Conservation (phyloP, 2,329 filamentous ascomycete species). For the Fusarium chaquense region DNA sequence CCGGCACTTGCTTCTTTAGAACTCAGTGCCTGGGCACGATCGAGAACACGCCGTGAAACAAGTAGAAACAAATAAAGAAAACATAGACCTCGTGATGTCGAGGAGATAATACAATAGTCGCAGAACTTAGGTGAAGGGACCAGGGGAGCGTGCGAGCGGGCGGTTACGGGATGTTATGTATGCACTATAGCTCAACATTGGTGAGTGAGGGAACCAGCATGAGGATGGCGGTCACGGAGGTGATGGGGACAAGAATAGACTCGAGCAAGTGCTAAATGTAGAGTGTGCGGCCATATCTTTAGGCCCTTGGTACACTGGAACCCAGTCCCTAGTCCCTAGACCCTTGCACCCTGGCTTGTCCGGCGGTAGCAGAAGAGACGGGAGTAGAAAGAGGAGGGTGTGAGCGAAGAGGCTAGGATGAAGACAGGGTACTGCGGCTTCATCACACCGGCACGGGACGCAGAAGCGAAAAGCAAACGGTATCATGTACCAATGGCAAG, state of each 20-base stretch:
- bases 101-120: slow-evolving; percentile 52
- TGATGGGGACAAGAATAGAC: slow-evolving; percentile 47
- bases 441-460: slow-evolving; percentile 42
- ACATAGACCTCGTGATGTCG: slow-evolving; percentile 51
- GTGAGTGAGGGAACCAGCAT: slow-evolving; percentile 40
- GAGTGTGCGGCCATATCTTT: slow-evolving; percentile 35
- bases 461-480: slow-evolving; percentile 32
- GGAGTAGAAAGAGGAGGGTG: slow-evolving; percentile 35
- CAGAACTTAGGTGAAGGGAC: slow-evolving; percentile 57
- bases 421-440: slow-evolving; percentile 33
- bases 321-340: slow-evolving; percentile 37
- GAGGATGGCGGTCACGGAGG: slow-evolving; percentile 43
- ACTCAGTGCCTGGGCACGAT: slow-evolving; percentile 35
- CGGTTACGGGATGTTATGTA: slow-evolving; percentile 65
- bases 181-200: slow-evolving; percentile 47
- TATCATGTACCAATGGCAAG: slow-evolving; percentile 12
- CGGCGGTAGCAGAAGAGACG: slow-evolving; percentile 25
- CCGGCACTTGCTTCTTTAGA: slow-evolving; percentile 52
- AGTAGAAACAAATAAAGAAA: slow-evolving; percentile 45
- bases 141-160: slow-evolving; percentile 53
- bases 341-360: slow-evolving; percentile 34
- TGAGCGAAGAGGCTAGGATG: slow-evolving; percentile 29
- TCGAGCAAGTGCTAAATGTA: slow-evolving; percentile 33
- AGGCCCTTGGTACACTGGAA: slow-evolving; percentile 30
- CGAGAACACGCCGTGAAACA: slow-evolving; percentile 47